Evolutionary conservation across 345 rosid species (phyloP).

Genomic region (Camelina hispida): DNA sequence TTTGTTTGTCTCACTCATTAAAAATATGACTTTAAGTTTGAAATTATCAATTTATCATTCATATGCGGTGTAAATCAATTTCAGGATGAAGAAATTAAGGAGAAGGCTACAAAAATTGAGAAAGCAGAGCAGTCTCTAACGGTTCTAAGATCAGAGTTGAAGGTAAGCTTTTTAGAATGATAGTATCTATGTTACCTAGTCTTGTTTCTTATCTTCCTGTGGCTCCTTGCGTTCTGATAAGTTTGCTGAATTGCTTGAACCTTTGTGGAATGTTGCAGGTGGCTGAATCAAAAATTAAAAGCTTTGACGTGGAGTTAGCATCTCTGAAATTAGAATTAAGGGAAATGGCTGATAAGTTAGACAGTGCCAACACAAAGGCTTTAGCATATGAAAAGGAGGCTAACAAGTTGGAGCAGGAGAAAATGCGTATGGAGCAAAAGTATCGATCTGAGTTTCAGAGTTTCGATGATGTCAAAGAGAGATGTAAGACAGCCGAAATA

Average conservation of each 20-base stretch:
- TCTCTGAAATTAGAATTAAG: slow-evolving; percentile 64
- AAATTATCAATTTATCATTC: neutral
- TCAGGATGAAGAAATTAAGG: slow-evolving; percentile 87
- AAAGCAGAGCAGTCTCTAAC: slow-evolving; percentile 82
- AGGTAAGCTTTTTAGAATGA: slow-evolving; percentile 57
- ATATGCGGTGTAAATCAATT: slow-evolving; percentile 36
- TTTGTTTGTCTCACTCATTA: slow-evolving; percentile 19
- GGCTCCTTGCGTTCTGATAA: slow-evolving; percentile 11
- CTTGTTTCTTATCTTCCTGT: slow-evolving; percentile 10
- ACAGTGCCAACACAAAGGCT: slow-evolving; percentile 70
- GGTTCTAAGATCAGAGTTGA: slow-evolving; percentile 76
- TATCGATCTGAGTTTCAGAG: slow-evolving; percentile 80
- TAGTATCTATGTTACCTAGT: slow-evolving; percentile 6
- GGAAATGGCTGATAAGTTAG: slow-evolving; percentile 66
- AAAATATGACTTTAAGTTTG: neutral
- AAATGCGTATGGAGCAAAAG: slow-evolving; percentile 77
- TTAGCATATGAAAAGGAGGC: slow-evolving; percentile 81
- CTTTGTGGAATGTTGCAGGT: slow-evolving; percentile 58
- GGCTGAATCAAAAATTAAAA: slow-evolving; percentile 81
- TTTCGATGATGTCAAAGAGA: slow-evolving; percentile 82
- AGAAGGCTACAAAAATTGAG: slow-evolving; percentile 70
- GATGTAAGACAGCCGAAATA: slow-evolving; percentile 81
- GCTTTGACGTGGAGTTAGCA: slow-evolving; percentile 72
- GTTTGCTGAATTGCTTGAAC: slow-evolving; percentile 9
- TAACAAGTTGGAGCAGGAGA: slow-evolving; percentile 83